Evolutionary conservation across 495 filamentous ascomycete genomes (phyloP).

Genomic region (Aspergillus cavernicola): DNA sequence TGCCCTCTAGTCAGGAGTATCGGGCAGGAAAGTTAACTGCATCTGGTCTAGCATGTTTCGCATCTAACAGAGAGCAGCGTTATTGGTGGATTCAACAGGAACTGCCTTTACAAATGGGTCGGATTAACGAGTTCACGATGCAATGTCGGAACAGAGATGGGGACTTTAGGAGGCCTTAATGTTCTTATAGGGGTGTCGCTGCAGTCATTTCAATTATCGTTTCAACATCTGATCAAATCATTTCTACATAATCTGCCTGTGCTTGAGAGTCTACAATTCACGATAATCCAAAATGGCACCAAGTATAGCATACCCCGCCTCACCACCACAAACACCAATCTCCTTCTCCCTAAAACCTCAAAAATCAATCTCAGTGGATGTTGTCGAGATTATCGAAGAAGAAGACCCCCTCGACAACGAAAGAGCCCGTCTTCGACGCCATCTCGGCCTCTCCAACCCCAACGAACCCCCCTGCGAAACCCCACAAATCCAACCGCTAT

Average conservation of each 20-base stretch:
- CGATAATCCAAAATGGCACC: constrained; percentile 7
- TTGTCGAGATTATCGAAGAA: background rate
- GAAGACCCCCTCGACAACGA: background rate
- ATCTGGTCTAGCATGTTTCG: background rate
- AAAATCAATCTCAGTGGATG: background rate
- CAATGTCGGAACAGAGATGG: too few species aligned
- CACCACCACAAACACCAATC: background rate
- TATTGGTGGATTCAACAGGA: too few species aligned
- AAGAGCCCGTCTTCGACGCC: background rate
- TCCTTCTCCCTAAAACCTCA: background rate
- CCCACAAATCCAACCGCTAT: background rate
- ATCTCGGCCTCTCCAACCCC: background rate
- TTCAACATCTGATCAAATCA: too few species aligned
- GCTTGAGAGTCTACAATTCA: too few species aligned
- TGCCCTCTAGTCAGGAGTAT: background rate
- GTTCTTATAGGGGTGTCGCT: too few species aligned
- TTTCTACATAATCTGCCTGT: too few species aligned
- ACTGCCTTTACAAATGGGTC: too few species aligned
- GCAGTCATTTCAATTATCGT: too few species aligned
- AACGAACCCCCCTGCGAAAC: background rate
- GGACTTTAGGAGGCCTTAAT: too few species aligned
- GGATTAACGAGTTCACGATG: too few species aligned
- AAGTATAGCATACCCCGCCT: constrained; percentile 2
- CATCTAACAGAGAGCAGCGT: background rate
- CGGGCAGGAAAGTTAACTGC: background rate